Evolutionary conservation across 306 rosid species (phyloP).

Genomic region (Prunus mongolica): DNA sequence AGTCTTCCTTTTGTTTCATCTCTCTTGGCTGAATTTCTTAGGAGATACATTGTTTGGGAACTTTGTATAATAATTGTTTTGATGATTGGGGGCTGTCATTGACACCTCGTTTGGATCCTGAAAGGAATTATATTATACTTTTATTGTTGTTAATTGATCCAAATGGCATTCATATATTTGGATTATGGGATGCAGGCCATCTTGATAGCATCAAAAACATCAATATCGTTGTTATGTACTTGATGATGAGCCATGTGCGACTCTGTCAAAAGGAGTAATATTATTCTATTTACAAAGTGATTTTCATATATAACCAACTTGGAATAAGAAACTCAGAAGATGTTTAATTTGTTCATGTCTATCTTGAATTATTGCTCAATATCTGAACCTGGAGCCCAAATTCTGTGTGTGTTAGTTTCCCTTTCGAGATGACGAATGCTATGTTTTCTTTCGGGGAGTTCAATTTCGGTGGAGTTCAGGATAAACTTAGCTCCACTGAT

Average conservation of each 20-base stretch:
- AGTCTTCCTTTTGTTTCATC: not conserved
- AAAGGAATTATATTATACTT: not conserved
- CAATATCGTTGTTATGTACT: constrained; percentile 15
- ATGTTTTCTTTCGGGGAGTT: constrained; percentile 25
- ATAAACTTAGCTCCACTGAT: constrained; percentile 25
- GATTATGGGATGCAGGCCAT: constrained; percentile 16
- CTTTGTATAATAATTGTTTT: not conserved
- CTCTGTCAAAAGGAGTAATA: constrained; percentile 9
- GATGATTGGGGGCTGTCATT: not conserved
- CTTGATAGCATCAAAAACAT: constrained; percentile 30
- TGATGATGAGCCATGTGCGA: constrained; percentile 12
- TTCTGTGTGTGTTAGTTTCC: not conserved
- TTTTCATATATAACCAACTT: not conserved
- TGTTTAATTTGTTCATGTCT: not conserved
- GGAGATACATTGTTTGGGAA: not conserved
- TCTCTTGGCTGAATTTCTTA: not conserved
- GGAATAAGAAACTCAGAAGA: not conserved
- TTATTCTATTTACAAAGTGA: not conserved
- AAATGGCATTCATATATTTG: constrained; percentile 2
- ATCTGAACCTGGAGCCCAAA: not conserved
- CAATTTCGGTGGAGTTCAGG: constrained; percentile 18
- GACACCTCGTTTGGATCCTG: not conserved
- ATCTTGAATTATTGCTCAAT: not conserved
- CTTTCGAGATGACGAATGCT: constrained; percentile 28
- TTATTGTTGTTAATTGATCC: not conserved